Evolutionary conservation across 176 grass and related monocot genomes (phyloP).

Genomic region (Luzula sylvatica): DNA sequence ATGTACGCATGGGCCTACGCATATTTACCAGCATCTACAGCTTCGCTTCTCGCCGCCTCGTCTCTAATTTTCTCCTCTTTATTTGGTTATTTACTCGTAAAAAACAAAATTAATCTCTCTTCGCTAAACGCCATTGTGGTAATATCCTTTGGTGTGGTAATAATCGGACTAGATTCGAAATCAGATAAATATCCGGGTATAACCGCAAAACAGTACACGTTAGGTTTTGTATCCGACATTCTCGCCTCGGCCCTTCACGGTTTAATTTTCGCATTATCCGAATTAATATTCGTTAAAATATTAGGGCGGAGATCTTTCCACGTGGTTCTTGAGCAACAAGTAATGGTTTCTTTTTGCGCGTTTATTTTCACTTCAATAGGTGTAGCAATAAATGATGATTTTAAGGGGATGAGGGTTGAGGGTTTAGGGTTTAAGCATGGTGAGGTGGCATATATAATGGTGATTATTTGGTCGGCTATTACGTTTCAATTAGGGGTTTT

Average conservation of each 20-base stretch:
- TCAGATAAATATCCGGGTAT: slow-evolving; percentile 59
- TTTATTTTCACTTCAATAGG: slow-evolving; percentile 71
- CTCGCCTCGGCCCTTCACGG: slow-evolving; percentile 77
- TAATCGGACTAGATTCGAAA: slow-evolving; percentile 63
- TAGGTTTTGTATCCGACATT: slow-evolving; percentile 58
- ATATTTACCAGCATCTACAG: slow-evolving; percentile 81
- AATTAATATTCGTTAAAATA: slow-evolving; percentile 50
- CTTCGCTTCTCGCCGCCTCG: slow-evolving; percentile 65
- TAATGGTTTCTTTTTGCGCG: slow-evolving; percentile 53
- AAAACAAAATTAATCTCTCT: slow-evolving; percentile 44
- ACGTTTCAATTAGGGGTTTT: slow-evolving; percentile 80
- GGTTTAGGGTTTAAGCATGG: slow-evolving; percentile 36
- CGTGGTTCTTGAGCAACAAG: slow-evolving; percentile 90
- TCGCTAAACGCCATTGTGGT: slow-evolving; percentile 63
- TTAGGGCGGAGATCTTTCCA: slow-evolving; percentile 62
- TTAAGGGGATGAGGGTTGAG: slow-evolving; percentile 47
- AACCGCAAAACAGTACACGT: slow-evolving; percentile 42
- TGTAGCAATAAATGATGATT: slow-evolving; percentile 33
- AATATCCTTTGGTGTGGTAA: slow-evolving; percentile 48
- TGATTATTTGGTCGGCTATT: slow-evolving; percentile 54
- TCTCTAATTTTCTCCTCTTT: slow-evolving; percentile 66
- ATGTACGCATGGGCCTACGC: slow-evolving; percentile 87
- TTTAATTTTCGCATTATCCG: slow-evolving; percentile 86
- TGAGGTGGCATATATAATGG: slow-evolving; percentile 35
- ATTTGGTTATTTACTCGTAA: slow-evolving; percentile 59